Conservation (phyloP, 805 yeast genomes). For the Kodamaea leandrae region DNA sequence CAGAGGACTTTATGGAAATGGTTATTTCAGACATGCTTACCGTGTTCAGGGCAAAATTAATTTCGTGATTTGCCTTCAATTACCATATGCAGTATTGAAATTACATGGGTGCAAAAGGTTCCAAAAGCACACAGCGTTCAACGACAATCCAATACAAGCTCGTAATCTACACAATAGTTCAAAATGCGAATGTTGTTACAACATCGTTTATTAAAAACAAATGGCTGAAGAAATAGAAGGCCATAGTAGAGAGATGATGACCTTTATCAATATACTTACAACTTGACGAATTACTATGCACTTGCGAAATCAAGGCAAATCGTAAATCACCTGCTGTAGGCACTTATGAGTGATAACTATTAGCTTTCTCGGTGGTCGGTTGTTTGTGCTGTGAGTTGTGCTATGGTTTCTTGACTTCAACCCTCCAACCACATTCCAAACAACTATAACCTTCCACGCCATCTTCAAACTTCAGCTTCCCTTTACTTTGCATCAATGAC, state of each 20-base stretch:
- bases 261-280: no score
- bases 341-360: no score
- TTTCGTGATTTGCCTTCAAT: neutral
- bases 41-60: neutral
- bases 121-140: neutral
- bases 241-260: no score
- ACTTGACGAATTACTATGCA: no score
- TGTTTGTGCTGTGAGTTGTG: neutral
- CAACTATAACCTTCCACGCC: conserved; percentile 40
- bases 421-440: conserved; percentile 43
- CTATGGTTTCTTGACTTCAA: conserved; percentile 31
- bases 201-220: no score
- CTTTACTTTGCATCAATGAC: conserved; percentile 78
- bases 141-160: neutral
- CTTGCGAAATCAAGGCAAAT: no score
- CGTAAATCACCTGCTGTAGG: no score
- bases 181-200: no score
- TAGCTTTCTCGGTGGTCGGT: neutral
- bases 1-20: conserved; percentile 49
- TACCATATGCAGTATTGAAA: neutral
- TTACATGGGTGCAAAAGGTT: neutral
- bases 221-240: no score
- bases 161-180: no score
- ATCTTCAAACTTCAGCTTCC: conserved; percentile 42
- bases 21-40: conserved; percentile 26